These are phyloP conservation scores for Stephania japonica DNA, from an alignment of 164 flowering plant species.

Conservation along the genomic window DNA sequence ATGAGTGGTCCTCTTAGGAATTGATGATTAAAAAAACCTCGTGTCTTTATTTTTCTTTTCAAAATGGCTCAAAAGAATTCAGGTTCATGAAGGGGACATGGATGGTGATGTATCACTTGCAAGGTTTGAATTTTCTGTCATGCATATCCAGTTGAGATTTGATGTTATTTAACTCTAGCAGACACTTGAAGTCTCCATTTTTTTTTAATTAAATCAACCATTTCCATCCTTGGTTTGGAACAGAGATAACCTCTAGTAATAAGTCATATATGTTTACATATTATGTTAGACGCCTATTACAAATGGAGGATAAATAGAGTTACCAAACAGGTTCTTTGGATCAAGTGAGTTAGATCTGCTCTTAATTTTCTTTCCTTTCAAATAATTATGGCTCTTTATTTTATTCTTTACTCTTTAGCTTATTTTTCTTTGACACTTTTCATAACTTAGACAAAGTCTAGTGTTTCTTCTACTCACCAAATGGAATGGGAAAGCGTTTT, in stretches of 20 bases:
- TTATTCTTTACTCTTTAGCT: too few species aligned
- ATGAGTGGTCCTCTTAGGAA: background rate
- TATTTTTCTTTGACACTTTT: background rate
- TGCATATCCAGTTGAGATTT: background rate
- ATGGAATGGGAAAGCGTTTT: slow-evolving; percentile 75
- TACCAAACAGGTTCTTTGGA: background rate
- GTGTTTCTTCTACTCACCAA: slow-evolving; percentile 33
- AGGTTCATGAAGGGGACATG: background rate
- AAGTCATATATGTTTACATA: too few species aligned
- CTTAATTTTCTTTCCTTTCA: background rate
- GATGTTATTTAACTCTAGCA: background rate
- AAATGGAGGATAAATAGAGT: background rate
- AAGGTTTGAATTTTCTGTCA: background rate
- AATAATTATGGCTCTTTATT: background rate
- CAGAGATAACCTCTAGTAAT: too few species aligned
- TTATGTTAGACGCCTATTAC: too few species aligned
- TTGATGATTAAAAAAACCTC: too few species aligned
- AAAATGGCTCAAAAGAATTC: background rate
- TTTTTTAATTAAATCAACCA: too few species aligned
- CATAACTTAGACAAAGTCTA: background rate
- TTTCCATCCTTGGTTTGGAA: too few species aligned
- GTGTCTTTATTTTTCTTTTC: background rate
- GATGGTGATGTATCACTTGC: background rate
- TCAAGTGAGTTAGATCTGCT: background rate
- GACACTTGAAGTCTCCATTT: too few species aligned